Percentiles rank a stretch among this genome's conserved stretches.
phyloP scores from a whole-genome alignment of 2,329 filamentous ascomycete species.

The Dryadomyces quercivorus region DNA sequence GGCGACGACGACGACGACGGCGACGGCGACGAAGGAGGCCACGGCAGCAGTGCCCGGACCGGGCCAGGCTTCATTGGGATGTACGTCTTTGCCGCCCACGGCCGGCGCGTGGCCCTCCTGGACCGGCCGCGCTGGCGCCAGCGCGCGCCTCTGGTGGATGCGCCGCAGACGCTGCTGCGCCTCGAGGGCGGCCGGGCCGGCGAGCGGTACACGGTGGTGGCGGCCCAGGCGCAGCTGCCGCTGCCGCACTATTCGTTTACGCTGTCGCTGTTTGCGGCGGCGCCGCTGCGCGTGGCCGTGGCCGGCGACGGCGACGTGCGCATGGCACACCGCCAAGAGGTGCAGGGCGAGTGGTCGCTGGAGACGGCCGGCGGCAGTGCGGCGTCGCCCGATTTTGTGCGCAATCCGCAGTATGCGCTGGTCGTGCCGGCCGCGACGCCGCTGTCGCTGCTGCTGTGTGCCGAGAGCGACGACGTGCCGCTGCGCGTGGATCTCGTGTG shows the following conservation, averaged over 20 bases:
- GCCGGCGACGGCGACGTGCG: slow-evolving; percentile 49
- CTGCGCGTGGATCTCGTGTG: slow-evolving; percentile 79
- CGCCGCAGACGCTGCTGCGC: slow-evolving; percentile 77
- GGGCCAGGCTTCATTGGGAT: slow-evolving; percentile 69
- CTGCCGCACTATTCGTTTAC: slow-evolving; percentile 71
- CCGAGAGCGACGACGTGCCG: slow-evolving; percentile 52
- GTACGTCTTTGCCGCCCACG: slow-evolving; percentile 58
- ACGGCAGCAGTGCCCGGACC: too few relatives aligned
- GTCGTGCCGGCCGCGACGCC: slow-evolving; percentile 42
- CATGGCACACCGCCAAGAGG: slow-evolving; percentile 37
- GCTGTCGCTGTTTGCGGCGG: slow-evolving; percentile 55
- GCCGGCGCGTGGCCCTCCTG: slow-evolving; percentile 60
- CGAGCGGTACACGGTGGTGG: slow-evolving; percentile 42
- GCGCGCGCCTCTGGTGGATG: slow-evolving; percentile 81
- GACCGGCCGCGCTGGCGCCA: slow-evolving; percentile 46
- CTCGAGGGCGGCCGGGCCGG: slow-evolving; percentile 42
- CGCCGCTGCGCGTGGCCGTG: slow-evolving; percentile 38
- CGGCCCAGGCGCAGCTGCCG: slow-evolving; percentile 60
- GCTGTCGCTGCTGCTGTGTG: slow-evolving; percentile 63
- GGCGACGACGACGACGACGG: too few relatives aligned
- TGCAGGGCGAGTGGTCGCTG: slow-evolving; percentile 59
- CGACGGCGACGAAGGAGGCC: too few relatives aligned
- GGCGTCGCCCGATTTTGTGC: slow-evolving; percentile 61
- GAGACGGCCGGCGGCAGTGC: slow-evolving; percentile 78
- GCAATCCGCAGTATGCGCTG: slow-evolving; percentile 78